Conservation (phyloP, 495 filamentous ascomycete genomes). For the Staphylotrichum tortipilum region DNA sequence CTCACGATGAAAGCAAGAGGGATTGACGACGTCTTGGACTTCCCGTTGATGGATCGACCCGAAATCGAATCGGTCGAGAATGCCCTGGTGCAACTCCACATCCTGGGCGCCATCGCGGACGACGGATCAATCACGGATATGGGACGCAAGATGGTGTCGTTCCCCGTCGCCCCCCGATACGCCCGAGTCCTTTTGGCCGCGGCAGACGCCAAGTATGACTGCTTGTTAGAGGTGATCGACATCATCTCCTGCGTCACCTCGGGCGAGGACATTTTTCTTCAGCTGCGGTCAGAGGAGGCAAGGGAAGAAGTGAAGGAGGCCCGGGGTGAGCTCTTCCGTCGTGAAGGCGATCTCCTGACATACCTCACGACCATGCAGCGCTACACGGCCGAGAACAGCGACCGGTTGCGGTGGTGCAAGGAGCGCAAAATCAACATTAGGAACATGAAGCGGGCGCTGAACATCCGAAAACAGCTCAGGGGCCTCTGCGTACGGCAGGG, state of each 20-base stretch:
- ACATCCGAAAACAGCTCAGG: slow-evolving; percentile 82
- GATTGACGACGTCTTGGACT: slow-evolving; percentile 69
- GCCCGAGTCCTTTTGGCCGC: slow-evolving; percentile 79
- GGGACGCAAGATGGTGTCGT: slow-evolving; percentile 67
- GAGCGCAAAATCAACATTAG: slow-evolving; percentile 67
- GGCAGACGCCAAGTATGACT: slow-evolving; percentile 55
- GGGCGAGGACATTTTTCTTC: slow-evolving; percentile 76
- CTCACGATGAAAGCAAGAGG: slow-evolving; percentile 92
- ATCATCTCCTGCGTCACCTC: slow-evolving; percentile 83
- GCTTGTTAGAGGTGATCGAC: slow-evolving; percentile 78
- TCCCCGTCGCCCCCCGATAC: slow-evolving; percentile 75
- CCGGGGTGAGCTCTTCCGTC: slow-evolving; percentile 62
- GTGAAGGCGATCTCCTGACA: slow-evolving; percentile 87
- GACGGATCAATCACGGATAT: slow-evolving; percentile 62
- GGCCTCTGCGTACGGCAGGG: slow-evolving; percentile 47
- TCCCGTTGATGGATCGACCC: slow-evolving; percentile 79
- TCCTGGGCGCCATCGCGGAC: slow-evolving; percentile 67
- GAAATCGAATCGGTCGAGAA: slow-evolving; percentile 70
- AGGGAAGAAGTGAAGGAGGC: slow-evolving; percentile 66
- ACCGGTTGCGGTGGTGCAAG: slow-evolving; percentile 71
- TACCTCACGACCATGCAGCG: slow-evolving; percentile 73
- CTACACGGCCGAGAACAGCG: slow-evolving; percentile 64
- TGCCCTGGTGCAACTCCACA: slow-evolving; percentile 69
- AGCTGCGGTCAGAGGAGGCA: slow-evolving; percentile 70
- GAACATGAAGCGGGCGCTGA: slow-evolving; percentile 64